A percentile compares a stretch with the other conserved stretches of the same genome.
phyloP scores from a whole-genome alignment of 805 yeast species.

The Wickerhamiella sorbophila region DNA sequence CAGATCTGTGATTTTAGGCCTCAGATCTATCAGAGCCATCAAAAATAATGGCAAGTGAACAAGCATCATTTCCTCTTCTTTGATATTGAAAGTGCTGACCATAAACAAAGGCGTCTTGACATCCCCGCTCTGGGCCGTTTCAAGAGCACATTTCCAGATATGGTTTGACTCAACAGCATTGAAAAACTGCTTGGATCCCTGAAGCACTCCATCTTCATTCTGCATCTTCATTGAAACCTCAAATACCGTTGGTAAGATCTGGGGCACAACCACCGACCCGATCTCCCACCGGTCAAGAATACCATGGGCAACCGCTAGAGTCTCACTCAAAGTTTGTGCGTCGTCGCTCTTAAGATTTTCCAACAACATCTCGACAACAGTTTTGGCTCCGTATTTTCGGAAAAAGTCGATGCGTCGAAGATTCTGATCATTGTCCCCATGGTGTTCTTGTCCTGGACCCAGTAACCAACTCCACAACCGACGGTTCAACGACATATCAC shows the following conservation, averaged over 20 bases:
- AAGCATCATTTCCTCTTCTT: constrained; percentile 74
- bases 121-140: constrained; percentile 26
- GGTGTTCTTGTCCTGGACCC: constrained; percentile 48
- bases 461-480: constrained; percentile 87
- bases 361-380: constrained; percentile 40
- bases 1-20: background rate
- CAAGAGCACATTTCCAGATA: constrained; percentile 57
- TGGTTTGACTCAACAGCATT: constrained; percentile 71
- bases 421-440: constrained; percentile 6
- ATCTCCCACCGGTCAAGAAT: constrained; percentile 93
- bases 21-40: constrained; percentile 24
- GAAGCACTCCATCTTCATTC: constrained; percentile 34
- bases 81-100: constrained; percentile 50
- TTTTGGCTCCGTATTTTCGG: constrained; percentile 36
- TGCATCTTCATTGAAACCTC: constrained; percentile 14
- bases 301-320: constrained; percentile 52
- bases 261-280: constrained; percentile 60
- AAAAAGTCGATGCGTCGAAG: constrained; percentile 42
- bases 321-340: constrained; percentile 30
- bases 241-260: constrained; percentile 52
- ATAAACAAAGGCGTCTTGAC: constrained; percentile 44
- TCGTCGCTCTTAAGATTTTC: constrained; percentile 23
- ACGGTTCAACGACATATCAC: constrained; percentile 90
- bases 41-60: constrained; percentile 64
- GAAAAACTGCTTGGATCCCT: constrained; percentile 54